phyloP scores from a whole-genome alignment of 75 land plant genomes.

The Isoetes taiwanensis region DNA sequence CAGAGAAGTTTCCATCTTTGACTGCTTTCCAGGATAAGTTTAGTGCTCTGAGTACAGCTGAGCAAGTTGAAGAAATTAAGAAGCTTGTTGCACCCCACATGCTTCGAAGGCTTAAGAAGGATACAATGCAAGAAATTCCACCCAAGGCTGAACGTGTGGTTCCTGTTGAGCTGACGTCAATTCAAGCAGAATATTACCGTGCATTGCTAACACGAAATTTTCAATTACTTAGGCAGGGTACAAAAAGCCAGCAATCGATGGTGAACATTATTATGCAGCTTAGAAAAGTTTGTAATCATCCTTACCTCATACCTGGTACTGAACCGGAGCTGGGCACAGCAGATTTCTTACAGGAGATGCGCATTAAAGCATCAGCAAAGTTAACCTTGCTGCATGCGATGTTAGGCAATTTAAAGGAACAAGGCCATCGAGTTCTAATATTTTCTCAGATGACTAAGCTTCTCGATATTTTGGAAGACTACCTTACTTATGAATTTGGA shows the following conservation, averaged over 20 bases:
- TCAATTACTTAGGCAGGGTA: constrained; percentile 65
- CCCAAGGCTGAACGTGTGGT: constrained; percentile 89
- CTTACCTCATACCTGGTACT: constrained; percentile 88
- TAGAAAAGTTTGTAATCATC: constrained; percentile 96
- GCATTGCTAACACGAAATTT: constrained; percentile 90
- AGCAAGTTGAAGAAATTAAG: constrained; percentile 90
- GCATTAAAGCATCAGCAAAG: constrained; percentile 96
- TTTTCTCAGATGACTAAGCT: constrained; percentile 98
- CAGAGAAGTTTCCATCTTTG: constrained; percentile 70
- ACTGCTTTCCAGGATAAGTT: constrained; percentile 88
- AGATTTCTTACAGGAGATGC: constrained; percentile 91
- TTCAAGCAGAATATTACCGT: constrained; percentile 93
- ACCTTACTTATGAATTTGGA: constrained; percentile 76
- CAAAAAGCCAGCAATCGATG: constrained; percentile 59
- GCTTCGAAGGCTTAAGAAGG: constrained; percentile 95
- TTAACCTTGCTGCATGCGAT: constrained; percentile 81
- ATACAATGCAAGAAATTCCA: constrained; percentile 88
- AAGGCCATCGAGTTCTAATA: constrained; percentile 89
- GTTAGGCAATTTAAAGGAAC: constrained; percentile 55
- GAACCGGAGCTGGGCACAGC: constrained; percentile 88
- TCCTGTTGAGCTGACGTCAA: constrained; percentile 73
- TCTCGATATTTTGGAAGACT: constrained; percentile 93
- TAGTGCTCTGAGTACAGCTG: constrained; percentile 63
- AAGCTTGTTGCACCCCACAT: constrained; percentile 97
- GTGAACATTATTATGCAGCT: constrained; percentile 92